Conservation (phyloP, 2,329 filamentous ascomycete species). For the Nemania bipapillata region DNA sequence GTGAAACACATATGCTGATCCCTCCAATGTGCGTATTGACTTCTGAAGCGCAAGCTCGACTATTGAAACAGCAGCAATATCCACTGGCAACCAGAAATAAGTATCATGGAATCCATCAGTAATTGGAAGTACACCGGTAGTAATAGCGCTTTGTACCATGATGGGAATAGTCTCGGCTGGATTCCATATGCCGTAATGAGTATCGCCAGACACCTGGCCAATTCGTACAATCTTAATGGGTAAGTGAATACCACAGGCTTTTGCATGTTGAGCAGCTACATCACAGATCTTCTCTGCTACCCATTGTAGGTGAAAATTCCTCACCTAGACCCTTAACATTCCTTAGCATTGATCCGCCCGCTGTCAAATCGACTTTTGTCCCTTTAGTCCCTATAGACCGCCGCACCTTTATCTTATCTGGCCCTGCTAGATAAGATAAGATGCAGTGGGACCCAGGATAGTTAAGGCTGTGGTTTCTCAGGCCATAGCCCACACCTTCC, state of each 20-base stretch:
- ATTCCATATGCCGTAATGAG: neutral
- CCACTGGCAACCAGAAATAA: neutral
- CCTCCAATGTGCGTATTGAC: neutral
- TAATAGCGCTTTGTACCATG: neutral
- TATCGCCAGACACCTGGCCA: neutral
- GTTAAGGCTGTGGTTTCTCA: no score
- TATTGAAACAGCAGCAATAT: neutral
- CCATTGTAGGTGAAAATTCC: no score
- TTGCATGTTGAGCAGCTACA: neutral
- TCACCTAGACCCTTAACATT: no score
- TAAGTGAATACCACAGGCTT: neutral
- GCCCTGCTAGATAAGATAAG: no score
- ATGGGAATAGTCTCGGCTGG: neutral
- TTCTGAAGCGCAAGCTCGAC: neutral
- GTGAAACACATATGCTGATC: neutral
- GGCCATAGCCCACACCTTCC: no score
- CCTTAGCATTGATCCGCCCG: no score
- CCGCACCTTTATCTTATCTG: no score
- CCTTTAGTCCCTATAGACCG: no score
- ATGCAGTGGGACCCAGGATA: no score
- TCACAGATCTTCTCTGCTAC: neutral
- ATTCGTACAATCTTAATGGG: neutral
- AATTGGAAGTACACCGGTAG: neutral
- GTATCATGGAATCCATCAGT: neutral
- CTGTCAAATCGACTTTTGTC: no score